Evolutionary conservation across 108 stramenopile species (phyloP).

Genomic region (Cyclostephanos invisitatus): DNA sequence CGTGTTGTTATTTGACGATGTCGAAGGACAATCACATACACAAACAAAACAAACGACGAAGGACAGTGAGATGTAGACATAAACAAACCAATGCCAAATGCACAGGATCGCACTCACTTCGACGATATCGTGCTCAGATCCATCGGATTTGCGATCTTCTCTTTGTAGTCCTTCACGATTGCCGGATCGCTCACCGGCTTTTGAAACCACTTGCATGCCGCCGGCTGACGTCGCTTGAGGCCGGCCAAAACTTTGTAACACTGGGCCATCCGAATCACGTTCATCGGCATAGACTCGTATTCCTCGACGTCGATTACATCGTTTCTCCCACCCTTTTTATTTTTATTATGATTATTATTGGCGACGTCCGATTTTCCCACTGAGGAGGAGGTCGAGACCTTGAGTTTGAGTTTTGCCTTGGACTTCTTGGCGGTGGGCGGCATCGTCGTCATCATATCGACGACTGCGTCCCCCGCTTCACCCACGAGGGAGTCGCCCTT

Average conservation of each 20-base stretch:
- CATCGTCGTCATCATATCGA: slow-evolving; percentile 9
- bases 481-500: background rate
- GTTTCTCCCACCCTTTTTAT: slow-evolving; percentile 10
- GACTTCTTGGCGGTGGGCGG: slow-evolving; percentile 13
- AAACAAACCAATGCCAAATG: background rate
- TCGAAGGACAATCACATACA: slow-evolving; percentile 1
- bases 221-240: slow-evolving; percentile 59
- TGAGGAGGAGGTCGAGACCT: slow-evolving; percentile 15
- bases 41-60: background rate
- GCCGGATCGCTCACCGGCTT: slow-evolving; percentile 74
- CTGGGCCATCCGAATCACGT: slow-evolving; percentile 53
- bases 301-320: slow-evolving; percentile 9
- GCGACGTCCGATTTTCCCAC: background rate
- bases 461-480: background rate
- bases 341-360: slow-evolving; percentile 20
- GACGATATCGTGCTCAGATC: slow-evolving; percentile 72
- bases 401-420: slow-evolving; percentile 39
- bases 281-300: slow-evolving; percentile 52
- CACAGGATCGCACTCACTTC: slow-evolving; percentile 43
- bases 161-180: slow-evolving; percentile 75
- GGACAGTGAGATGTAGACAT: background rate
- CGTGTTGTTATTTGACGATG: background rate
- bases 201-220: slow-evolving; percentile 61
- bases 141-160: slow-evolving; percentile 77
- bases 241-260: slow-evolving; percentile 71